Evolutionary conservation across 441 rosid species (phyloP).

Genomic region (Codiaeum variegatum): DNA sequence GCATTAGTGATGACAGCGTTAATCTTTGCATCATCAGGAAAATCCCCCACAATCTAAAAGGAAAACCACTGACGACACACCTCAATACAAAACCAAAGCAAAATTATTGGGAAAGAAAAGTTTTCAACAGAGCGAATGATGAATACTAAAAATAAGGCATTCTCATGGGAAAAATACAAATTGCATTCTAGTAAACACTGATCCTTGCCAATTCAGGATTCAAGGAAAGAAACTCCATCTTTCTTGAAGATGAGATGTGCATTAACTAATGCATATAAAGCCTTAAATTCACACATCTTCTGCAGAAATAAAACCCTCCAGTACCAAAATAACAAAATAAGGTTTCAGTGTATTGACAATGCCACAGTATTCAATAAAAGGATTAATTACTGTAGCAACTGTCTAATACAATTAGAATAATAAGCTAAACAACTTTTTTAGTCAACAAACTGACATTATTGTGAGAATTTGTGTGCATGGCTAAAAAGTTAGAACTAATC

Average conservation of each 20-base stretch:
- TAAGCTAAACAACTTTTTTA: too few species aligned
- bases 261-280: background rate
- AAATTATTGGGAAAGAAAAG: background rate
- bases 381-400: too few species aligned
- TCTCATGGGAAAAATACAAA: background rate
- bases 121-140: background rate
- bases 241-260: too few species aligned
- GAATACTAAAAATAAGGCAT: background rate
- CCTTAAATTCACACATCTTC: background rate
- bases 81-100: background rate
- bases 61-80: background rate
- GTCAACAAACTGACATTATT: too few species aligned
- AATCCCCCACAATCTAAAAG: background rate
- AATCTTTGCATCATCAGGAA: background rate
- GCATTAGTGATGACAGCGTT: background rate
- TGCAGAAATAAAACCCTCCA: background rate
- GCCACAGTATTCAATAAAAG: too few species aligned
- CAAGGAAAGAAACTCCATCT: too few species aligned
- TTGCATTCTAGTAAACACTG: background rate
- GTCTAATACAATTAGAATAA: too few species aligned
- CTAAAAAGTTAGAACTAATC: too few species aligned
- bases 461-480: too few species aligned
- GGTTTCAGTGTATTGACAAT: too few species aligned
- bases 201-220: background rate
- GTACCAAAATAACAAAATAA: background rate